Base-by-base conservation (phyloP, 148 eudicot genomes). In the Spergularia bocconei region DNA sequence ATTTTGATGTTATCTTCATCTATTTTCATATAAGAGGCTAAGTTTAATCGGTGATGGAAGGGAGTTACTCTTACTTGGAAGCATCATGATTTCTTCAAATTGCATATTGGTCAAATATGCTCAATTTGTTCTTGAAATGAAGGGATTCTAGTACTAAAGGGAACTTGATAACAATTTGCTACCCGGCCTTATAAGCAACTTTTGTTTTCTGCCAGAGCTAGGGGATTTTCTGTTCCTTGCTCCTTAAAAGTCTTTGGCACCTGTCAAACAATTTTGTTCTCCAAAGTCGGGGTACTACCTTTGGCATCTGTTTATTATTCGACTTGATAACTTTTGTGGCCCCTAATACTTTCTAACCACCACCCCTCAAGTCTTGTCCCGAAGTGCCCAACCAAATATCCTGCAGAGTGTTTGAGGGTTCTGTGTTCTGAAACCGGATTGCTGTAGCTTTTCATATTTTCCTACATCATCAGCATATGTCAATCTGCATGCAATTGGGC, bases 51-150 rank as follows among this genome's bases (percentile, higher is more conserved):
- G 52, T 67, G 33, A 44, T 53, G 54, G 53, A 67, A 67, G 13
- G 29, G 33, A 67, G 14, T 67, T 44, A 19, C 53, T 65, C 53
- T 67, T 67, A 67, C 54, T 17, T 41, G 69, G 52, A 65, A 65
- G 13, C 52, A 16, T 39, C 52, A 17, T n/a, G 69, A 65, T 44
- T 65, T 6, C 7, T n/a, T 65, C 23, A 17, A 65, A n/a, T 67
- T 44, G 33, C 23, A 60, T 23, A 1, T 60, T 60, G 63, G 23
- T 60, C 15, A 23, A 23, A 3, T 19, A 11, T 23, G 63, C 23
- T 29, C 36, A 8, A 14, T 60, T 60, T 60, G 63, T 21, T 60
- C 63, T 9, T 60, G 63, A 33, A 60, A 44, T 44, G 48, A 6
- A 6, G 48, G 10, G 8, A 44, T 9, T 44, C 0, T 6, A 44